Base-by-base conservation (phyloP, 1,284 basidiomycete genomes). In the Leccinum pachyderme region DNA sequence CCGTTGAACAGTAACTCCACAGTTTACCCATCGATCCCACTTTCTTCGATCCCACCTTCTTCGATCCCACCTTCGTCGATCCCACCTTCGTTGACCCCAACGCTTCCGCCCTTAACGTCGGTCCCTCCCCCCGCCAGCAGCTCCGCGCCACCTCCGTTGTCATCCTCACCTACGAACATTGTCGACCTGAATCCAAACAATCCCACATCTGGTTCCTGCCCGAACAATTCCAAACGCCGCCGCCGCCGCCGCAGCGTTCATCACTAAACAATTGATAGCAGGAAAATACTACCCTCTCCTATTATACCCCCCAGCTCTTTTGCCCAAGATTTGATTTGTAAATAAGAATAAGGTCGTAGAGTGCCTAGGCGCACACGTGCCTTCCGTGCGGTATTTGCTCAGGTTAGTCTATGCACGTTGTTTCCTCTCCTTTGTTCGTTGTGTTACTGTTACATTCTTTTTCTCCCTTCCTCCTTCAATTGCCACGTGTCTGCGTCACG, bases 161-260 rank as follows among this genome's bases (percentile, higher is more conserved):
- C 37, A 41, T 41, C 39, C 39, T 41, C 11, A 11, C 37, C 37
- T 31, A 31, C 8, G 29, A 11, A 11, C n/a, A 37, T 18, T 37
- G n/a, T 22, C 37, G 18, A 41, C 37, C 37, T 22, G 31, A 12
- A 12, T 32, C 11, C 11, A 22, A 18, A 0, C 15, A 15, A 5
- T 35, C 33, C 15, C 6, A 47, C 25, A 15, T 5, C 35, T 4
- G 53, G 47, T 29, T 37, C 54, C 24, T 56, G 54, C 3, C 8
- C 28, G 6, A 32, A 11, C 27, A 28, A 28, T 31, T 18, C n/a
- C 11, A 13, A n/a, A 13, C 44, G 45, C 31, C 59, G 41, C 28
- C 58, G 47, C 18, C 53, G 60, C 43, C 61, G 53, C 24, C 59
- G 61, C n/a, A 51, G 41, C 32, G 33, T 59, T n/a, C 47, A 31